phyloP scores from a whole-genome alignment of 345 rosid species.

The Euphorbia pulcherrima region DNA sequence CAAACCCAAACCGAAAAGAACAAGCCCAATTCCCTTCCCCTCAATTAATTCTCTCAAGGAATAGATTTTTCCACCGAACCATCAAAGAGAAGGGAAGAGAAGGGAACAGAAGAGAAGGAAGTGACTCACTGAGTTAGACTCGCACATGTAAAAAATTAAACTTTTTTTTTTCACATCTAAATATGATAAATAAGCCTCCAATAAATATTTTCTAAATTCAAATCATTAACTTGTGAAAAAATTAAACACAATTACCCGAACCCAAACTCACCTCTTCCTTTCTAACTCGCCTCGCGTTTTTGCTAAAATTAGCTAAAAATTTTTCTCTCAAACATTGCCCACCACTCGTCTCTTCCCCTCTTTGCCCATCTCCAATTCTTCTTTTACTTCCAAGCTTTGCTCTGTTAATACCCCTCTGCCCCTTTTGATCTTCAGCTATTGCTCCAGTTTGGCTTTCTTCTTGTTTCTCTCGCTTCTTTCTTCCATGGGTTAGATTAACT shows the following conservation, averaged over 20 bases:
- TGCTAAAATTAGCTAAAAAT: neutral
- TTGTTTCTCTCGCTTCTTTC: neutral
- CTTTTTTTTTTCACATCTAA: too few relatives aligned
- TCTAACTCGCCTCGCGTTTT: neutral
- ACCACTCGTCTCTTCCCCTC: neutral
- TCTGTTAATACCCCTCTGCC: neutral
- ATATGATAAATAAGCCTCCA: too few relatives aligned
- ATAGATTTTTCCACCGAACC: too few relatives aligned
- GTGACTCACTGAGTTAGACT: neutral
- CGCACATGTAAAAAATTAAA: neutral
- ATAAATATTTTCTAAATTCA: too few relatives aligned
- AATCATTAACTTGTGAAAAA: too few relatives aligned
- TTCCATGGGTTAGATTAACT: conserved; percentile 33
- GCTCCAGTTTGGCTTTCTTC: neutral
- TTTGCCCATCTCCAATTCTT: neutral
- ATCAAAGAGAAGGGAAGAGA: too few relatives aligned
- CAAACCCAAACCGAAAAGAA: too few relatives aligned
- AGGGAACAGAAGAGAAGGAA: neutral
- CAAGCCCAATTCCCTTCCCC: too few relatives aligned
- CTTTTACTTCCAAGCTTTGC: neutral
- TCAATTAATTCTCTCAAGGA: too few relatives aligned
- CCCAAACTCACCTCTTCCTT: neutral
- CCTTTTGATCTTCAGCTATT: neutral
- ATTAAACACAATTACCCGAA: too few relatives aligned
- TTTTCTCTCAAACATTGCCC: neutral